Evolutionary conservation across 2,329 filamentous ascomycete genomes (phyloP).

Genomic region (Alternaria sp.): DNA sequence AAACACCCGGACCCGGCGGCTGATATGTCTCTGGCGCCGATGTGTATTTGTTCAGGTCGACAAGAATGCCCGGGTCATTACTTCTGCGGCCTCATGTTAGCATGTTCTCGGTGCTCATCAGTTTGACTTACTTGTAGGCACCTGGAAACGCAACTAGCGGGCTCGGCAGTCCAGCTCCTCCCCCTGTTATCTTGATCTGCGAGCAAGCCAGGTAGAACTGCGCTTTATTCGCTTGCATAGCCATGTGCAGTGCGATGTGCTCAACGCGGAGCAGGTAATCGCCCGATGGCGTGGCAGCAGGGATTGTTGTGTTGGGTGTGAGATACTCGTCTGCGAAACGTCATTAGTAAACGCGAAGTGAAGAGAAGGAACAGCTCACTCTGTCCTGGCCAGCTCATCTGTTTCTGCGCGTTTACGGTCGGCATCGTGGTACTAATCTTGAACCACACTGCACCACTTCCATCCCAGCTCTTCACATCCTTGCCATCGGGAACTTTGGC

Average conservation of each 20-base stretch:
- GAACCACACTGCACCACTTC: slow-evolving; percentile 36
- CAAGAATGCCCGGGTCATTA: not conserved
- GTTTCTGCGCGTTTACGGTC: slow-evolving; percentile 31
- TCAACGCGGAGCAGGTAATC: slow-evolving; percentile 50
- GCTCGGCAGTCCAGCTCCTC: slow-evolving; percentile 47
- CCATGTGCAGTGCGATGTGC: slow-evolving; percentile 48
- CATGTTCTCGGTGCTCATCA: not conserved
- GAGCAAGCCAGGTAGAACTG: slow-evolving; percentile 51
- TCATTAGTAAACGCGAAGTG: too few relatives aligned
- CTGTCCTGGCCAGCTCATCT: slow-evolving; percentile 41
- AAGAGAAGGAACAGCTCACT: slow-evolving; percentile 20
- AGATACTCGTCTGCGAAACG: slow-evolving; percentile 24
- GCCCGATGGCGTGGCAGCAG: slow-evolving; percentile 43
- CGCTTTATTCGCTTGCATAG: slow-evolving; percentile 39
- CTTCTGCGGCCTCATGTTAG: not conserved
- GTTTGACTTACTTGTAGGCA: not conserved
- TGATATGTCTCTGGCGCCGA: not conserved
- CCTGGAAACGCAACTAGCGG: slow-evolving; percentile 26
- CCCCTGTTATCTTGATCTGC: slow-evolving; percentile 52
- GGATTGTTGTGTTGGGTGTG: slow-evolving; percentile 46
- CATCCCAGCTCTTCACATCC: slow-evolving; percentile 36
- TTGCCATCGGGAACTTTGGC: slow-evolving; percentile 33
- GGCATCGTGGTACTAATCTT: slow-evolving; percentile 37
- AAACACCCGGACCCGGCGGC: not conserved
- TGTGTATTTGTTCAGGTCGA: not conserved